A percentile compares a stretch with the other conserved stretches of the same genome.
These are phyloP conservation scores for Periconia sp. DNA, from an alignment of 2,329 filamentous ascomycete species.

Conservation along the genomic window DNA sequence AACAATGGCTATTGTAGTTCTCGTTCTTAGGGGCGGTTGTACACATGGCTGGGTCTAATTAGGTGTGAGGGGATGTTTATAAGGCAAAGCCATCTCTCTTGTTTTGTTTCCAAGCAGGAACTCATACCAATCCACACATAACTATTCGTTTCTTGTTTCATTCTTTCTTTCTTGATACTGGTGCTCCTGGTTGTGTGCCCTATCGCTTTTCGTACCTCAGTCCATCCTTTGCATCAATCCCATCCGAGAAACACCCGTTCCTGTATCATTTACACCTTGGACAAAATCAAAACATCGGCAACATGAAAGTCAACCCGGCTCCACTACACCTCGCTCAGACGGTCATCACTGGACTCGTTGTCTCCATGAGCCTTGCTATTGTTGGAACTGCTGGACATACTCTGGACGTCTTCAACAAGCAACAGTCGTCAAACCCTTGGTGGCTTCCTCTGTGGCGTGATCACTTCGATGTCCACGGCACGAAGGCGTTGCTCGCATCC, in stretches of 20 bases:
- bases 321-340: slow-evolving; percentile 40
- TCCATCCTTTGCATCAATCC: slow-evolving; percentile 10
- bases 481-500: slow-evolving; percentile 46
- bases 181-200: slow-evolving; percentile 35
- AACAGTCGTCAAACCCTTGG: slow-evolving; percentile 49
- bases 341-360: slow-evolving; percentile 37
- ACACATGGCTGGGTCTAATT: slow-evolving; percentile 18
- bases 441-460: slow-evolving; percentile 52
- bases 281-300: slow-evolving; percentile 9
- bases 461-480: slow-evolving; percentile 50
- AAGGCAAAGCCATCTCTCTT: slow-evolving; percentile 30
- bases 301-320: slow-evolving; percentile 42
- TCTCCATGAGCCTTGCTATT: slow-evolving; percentile 45
- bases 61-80: slow-evolving; percentile 36
- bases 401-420: slow-evolving; percentile 46
- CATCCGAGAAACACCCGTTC: neutral
- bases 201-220: slow-evolving; percentile 1
- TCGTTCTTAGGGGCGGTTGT: slow-evolving; percentile 4
- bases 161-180: slow-evolving; percentile 22
- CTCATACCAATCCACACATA: slow-evolving; percentile 16
- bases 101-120: slow-evolving; percentile 17
- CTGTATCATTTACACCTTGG: neutral
- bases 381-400: slow-evolving; percentile 48
- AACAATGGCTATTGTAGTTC: slow-evolving; percentile 13
- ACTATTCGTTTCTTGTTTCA: slow-evolving; percentile 15